phyloP scores from a whole-genome alignment of 345 rosid genomes.

The Linum lewisii region DNA sequence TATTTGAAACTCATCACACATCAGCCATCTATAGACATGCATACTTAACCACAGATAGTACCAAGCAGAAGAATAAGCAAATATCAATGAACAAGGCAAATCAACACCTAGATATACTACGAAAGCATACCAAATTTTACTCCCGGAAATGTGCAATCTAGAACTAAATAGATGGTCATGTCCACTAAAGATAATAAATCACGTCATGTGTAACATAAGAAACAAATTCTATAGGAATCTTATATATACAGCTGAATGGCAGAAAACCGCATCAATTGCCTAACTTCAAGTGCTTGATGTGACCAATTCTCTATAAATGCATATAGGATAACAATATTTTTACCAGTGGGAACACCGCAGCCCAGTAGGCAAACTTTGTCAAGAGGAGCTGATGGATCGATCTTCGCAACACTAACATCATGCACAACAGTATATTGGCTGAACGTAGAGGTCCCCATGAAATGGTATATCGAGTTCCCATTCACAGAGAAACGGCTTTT shows the following conservation, averaged over 20 bases:
- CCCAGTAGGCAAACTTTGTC: conserved; percentile 36
- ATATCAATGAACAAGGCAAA: neutral
- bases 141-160: neutral
- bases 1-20: neutral
- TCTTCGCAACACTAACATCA: conserved; percentile 28
- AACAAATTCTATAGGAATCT: neutral
- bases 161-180: neutral
- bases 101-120: neutral
- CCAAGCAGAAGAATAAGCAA: neutral
- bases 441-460: conserved; percentile 33
- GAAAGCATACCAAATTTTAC: neutral
- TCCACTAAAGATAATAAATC: neutral
- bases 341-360: conserved; percentile 34
- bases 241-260: neutral
- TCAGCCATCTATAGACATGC: neutral
- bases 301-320: neutral
- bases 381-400: conserved; percentile 29
- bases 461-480: conserved; percentile 34
- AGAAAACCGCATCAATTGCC: no score
- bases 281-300: neutral
- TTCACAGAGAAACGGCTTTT: conserved; percentile 30
- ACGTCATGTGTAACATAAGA: conserved; percentile 1
- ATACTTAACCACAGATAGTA: neutral
- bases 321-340: neutral
- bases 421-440: conserved; percentile 33